Conservation (phyloP, 768 basidiomycete genomes). For the Thelephora aurantiotincta region DNA sequence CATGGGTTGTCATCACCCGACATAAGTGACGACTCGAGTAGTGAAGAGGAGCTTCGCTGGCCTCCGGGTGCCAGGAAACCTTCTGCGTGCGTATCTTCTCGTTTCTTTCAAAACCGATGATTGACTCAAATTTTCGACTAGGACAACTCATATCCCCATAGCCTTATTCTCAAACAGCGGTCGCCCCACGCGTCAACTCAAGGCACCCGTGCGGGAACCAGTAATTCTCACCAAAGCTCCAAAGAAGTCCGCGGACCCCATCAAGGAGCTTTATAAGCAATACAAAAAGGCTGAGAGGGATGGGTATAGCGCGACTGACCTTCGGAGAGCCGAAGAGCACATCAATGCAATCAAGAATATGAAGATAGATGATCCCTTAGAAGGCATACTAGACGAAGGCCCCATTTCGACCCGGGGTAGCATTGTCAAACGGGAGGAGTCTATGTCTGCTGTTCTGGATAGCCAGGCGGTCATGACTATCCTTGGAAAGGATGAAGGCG, state of each 20-base stretch:
- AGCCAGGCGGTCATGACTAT: conserved; percentile 9
- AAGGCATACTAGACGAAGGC: neutral
- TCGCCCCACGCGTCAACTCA: no score
- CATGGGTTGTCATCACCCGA: neutral
- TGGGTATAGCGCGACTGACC: neutral
- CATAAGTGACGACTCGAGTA: neutral
- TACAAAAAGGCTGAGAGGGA: no score
- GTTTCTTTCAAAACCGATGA: neutral
- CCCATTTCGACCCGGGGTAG: neutral
- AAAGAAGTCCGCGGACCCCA: no score
- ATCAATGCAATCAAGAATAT: neutral
- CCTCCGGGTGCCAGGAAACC: neutral
- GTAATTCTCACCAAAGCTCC: no score
- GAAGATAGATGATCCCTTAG: neutral
- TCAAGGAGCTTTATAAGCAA: no score
- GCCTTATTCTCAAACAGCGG: no score
- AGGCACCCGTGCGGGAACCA: no score
- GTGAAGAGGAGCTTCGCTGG: neutral
- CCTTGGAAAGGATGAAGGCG: conserved; percentile 15
- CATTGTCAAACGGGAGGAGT: neutral
- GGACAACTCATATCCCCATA: neutral
- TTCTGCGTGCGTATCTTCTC: neutral
- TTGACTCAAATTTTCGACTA: neutral
- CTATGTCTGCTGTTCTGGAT: neutral
- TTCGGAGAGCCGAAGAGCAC: neutral